A percentile compares a stretch with the other conserved stretches of the same genome.
These are phyloP conservation scores for Rhynchosporium secalis DNA, from an alignment of 2,329 filamentous ascomycete genomes.

Conservation along the genomic window DNA sequence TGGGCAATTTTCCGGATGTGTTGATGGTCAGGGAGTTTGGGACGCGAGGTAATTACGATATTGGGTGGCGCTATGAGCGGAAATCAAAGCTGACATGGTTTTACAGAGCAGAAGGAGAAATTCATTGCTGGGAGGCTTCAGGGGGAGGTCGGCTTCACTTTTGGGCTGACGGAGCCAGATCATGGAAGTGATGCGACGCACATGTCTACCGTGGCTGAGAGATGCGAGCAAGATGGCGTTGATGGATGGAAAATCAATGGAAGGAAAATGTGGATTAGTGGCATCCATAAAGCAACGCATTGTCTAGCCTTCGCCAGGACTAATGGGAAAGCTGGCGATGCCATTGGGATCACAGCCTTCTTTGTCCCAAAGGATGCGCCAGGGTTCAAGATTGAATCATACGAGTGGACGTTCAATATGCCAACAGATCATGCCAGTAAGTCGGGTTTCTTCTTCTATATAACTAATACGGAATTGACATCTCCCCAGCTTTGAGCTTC, in stretches of 20 bases:
- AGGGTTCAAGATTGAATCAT: conserved; percentile 56
- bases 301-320: conserved; percentile 63
- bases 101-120: conserved; percentile 51
- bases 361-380: conserved; percentile 54
- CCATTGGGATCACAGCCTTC: conserved; percentile 61
- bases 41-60: conserved; percentile 32
- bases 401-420: conserved; percentile 68
- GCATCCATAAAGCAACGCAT: conserved; percentile 61
- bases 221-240: conserved; percentile 46
- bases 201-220: conserved; percentile 56
- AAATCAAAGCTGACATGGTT: not conserved
- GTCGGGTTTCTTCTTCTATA: not conserved
- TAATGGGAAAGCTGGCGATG: conserved; percentile 51
- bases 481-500: conserved; percentile 47
- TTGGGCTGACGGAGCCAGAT: conserved; percentile 61
- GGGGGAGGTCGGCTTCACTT: conserved; percentile 57
- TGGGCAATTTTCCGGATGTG: conserved; percentile 63
- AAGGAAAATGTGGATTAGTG: conserved; percentile 64
- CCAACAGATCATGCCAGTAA: conserved; percentile 61
- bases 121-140: conserved; percentile 54
- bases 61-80: not conserved
- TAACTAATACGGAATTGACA: not conserved
- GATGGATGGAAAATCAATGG: conserved; percentile 27
- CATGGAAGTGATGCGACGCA: conserved; percentile 65
- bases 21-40: conserved; percentile 64